phyloP scores from a whole-genome alignment of 2,329 filamentous ascomycete genomes.

The Fusarium zealandicum region DNA sequence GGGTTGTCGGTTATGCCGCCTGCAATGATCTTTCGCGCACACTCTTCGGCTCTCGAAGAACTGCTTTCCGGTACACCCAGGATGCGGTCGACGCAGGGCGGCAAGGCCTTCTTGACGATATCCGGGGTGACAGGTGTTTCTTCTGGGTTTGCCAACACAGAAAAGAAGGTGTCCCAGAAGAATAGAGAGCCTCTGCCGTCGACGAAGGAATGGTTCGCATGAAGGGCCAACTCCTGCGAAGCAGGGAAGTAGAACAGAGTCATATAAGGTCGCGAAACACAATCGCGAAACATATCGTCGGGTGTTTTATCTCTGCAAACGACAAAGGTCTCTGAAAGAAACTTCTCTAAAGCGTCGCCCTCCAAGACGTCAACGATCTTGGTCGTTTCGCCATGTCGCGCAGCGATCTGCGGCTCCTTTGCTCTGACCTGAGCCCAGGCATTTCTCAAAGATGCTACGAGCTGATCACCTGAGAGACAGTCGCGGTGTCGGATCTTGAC shows the following conservation, averaged over 20 bases:
- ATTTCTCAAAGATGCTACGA: not conserved
- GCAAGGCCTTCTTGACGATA: not conserved
- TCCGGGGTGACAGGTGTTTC: not conserved
- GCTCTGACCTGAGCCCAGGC: not conserved
- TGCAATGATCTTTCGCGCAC: not conserved
- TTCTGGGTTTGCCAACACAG: not conserved
- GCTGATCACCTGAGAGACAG: not conserved
- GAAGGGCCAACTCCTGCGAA: not conserved
- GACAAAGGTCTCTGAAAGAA: not conserved
- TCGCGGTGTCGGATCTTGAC: not conserved
- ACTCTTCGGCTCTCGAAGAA: not conserved
- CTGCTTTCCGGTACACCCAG: not conserved
- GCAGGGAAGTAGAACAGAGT: not conserved
- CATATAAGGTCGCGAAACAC: not conserved
- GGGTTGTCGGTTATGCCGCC: not conserved
- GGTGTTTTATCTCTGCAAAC: not conserved
- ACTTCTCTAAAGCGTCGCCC: not conserved
- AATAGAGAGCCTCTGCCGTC: not conserved
- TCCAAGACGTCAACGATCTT: not conserved
- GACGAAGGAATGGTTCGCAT: not conserved
- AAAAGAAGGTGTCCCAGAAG: slow-evolving; percentile 2
- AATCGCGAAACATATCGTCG: not conserved
- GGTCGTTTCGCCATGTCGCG: not conserved
- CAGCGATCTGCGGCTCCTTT: not conserved
- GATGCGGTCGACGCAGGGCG: not conserved